Evolutionary conservation across 1,139 yeast genomes (phyloP).

Genomic region (Nakaseomyces kungkrabaensis): DNA sequence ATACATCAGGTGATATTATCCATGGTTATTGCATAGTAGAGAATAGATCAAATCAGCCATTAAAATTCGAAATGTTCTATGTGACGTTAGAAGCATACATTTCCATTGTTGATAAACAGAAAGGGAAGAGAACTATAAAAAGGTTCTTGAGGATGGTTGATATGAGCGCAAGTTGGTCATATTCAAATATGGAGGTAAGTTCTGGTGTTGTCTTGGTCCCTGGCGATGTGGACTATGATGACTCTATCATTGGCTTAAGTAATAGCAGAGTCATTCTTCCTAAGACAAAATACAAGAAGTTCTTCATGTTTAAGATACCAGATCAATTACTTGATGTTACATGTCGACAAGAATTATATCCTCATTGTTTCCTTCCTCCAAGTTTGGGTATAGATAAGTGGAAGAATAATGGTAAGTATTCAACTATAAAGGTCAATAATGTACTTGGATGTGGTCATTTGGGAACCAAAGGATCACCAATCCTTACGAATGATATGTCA

Average conservation of each 20-base stretch:
- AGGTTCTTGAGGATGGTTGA: constrained; percentile 35
- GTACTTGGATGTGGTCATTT: constrained; percentile 34
- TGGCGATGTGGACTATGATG: constrained; percentile 40
- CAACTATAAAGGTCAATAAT: constrained; percentile 24
- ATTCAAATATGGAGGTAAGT: constrained; percentile 30
- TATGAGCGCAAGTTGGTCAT: constrained; percentile 35
- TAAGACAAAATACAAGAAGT: constrained; percentile 46
- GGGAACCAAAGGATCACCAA: constrained; percentile 31
- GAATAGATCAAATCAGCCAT: constrained; percentile 33
- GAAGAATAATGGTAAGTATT: constrained; percentile 27
- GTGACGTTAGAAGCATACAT: constrained; percentile 46
- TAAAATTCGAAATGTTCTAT: constrained; percentile 46
- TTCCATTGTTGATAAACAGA: constrained; percentile 26
- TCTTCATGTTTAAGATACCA: constrained; percentile 55
- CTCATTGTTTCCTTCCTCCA: constrained; percentile 55
- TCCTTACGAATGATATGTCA: constrained; percentile 30
- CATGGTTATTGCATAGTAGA: constrained; percentile 41
- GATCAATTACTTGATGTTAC: constrained; percentile 43
- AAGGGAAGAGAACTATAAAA: constrained; percentile 26
- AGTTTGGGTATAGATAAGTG: constrained; percentile 48
- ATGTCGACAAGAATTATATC: constrained; percentile 43
- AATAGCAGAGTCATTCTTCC: constrained; percentile 43
- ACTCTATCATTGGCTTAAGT: constrained; percentile 42
- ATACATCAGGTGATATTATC: constrained; percentile 44
- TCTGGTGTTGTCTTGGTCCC: constrained; percentile 42